Evolutionary conservation across 768 basidiomycete species (phyloP), one percentile per base, ranked within the genome.

Genomic region (Boletus rubescentipes): DNA sequence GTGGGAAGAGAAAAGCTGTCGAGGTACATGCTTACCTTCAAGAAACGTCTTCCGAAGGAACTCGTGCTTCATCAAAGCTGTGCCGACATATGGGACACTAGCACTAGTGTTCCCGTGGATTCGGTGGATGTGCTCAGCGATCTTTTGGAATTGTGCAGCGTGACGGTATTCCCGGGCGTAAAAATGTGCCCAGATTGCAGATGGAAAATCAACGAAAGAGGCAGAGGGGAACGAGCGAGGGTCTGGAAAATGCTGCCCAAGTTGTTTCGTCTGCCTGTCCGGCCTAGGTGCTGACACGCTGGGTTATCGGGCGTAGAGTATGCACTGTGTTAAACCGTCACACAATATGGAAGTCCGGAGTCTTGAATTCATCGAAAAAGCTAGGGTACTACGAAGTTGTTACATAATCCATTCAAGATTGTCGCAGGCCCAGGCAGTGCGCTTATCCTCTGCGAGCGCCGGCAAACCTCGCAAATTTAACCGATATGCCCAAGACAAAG

Each of bases 21-120:
- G 1, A 50, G 41, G 29, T 23, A 54, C 35, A 20, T 54, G 16
- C 35, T 21, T 9, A 18, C 12, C 35, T 50, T 54, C 20, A 49
- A 31, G 47, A 31, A 50, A 23, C 40, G 47, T 7, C 47, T 54
- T 21, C 20, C 35, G 41, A 21, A 18, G 35, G 35, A 50, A n/a
- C 40, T 54, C 8, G 35, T 37, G 5, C 47, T 54, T 26, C 53
- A 54, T 41, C 29, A 47, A 9, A 37, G n/a, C 14, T 54, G 53
- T 10, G 47, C 20, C 12, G 20, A 34, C 2, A 34, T 20, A n/a
- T 54, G 53, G 53, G 37, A 26, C n/a, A 15, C 7, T 3, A 8
- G 16, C 23, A 15, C 7, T 5, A 8, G 16, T 31, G 16, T 43
- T 30, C 18, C 41, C 5, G 12, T 20, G 35, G 18, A 36, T 18